Evolutionary conservation across 2,329 filamentous ascomycete genomes (phyloP), one percentile per base, ranked within the genome.

Genomic region (Dothideomycetidae sp.): DNA sequence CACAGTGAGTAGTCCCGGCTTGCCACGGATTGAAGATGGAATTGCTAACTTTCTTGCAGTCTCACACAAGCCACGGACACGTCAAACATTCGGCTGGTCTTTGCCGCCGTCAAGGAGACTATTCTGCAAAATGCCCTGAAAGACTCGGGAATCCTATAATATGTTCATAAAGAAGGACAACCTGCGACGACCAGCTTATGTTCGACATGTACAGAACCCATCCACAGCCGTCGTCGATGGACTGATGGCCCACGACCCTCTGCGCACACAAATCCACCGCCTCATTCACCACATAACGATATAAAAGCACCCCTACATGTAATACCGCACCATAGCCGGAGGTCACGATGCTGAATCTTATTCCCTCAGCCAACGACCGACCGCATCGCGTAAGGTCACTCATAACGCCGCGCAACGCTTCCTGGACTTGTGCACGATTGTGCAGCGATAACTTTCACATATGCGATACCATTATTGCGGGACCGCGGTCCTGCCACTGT

Each of bases 51-150:
- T 9, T 7, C 4, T 30, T 10, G 35, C 50, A 96, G 88, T 61
- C 73, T 98, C 44, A 98, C 90, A 21, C 90, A 98, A 79, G 90
- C 90, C 31, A 98, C 90, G 46, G 90, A 98, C 58, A 98, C 90
- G 3, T 94, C 86, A 36, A 98, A 98, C 55, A 94, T 98, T 53
- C 82, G 90, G 47, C 72, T 98, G 26, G 90, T 98, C 33, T 98
- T 98, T 61, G 90, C 88, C 21, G 90, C 90, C 5, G 90, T 98
- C 43, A 98, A 98, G 60, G 90, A 98, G 63, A 98, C 90, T 21
- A 98, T 98, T 53, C 66, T 98, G 49, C 93, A 96, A 61, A 98
- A 98, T 58, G 90, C 90, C 33, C 72, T 98, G 49, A 94, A 93
- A 64, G 90, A 98, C 60, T 96, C 90, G 14, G 90, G 90, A 49